Base-by-base conservation (phyloP, 1,284 basidiomycete genomes). In the Sporisorium exsertum region DNA sequence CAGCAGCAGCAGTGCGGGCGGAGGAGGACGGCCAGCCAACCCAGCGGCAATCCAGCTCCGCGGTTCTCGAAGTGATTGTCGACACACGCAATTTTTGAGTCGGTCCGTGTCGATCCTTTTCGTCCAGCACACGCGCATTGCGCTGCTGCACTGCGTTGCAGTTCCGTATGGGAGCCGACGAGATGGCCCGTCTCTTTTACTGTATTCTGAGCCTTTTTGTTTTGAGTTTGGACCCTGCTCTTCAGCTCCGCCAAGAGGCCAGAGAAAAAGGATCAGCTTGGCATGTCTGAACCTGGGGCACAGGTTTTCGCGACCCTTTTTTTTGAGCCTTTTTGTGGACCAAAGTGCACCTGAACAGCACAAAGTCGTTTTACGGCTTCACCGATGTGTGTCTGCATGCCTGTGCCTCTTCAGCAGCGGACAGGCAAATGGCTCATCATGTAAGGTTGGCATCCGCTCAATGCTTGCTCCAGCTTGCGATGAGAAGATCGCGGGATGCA, bases 81-180 rank as follows among this genome's bases (percentile, higher is more conserved):
- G 47, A n/a, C 27, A n/a, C 26, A 49, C 47, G 47, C 47, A 49
- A 27, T 40, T 40, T n/a, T 40, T n/a, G 16, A 40, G 26, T 27
- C 46, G 24, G 46, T 47, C n/a, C n/a, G n/a, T n/a, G n/a, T n/a
- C 46, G 46, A 47, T 47, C 46, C 46, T 20, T 47, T 29, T 47
- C 15, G 24, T 47, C 26, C 26, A 29, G 9, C 45, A 26, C 22
- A 26, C 45, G 45, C 45, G 24, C 45, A 26, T 27, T 47, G 46
- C 26, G 15, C 46, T 47, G 13, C 24, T 46, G 47, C 16, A 8
- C 27, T 49, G 27, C 18, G 24, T 10, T 49, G 47, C 27, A 26
- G 22, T 16, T 13, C 26, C 5, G 10, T 32, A 5, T 32, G 5
- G 10, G 29, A 32, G 7, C 16, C 37, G 29, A 6, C n/a, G 47